Conservation (phyloP, 2,329 filamentous ascomycete genomes). For the Pseudocercospora macadamiae region DNA sequence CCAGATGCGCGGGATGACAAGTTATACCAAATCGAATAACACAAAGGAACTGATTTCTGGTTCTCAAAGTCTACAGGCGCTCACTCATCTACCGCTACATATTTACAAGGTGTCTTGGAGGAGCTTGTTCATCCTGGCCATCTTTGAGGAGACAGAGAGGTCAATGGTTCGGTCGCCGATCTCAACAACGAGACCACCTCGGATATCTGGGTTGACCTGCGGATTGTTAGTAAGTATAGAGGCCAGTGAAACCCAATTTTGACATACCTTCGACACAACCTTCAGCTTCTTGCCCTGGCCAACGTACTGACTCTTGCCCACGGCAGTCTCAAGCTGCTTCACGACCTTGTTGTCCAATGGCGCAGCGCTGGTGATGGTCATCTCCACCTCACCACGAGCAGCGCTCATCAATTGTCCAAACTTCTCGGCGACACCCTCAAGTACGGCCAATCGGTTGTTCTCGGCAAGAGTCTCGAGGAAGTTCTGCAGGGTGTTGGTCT, state of each 20-base stretch:
- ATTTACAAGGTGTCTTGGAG: conserved; percentile 95
- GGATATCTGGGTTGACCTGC: conserved; percentile 89
- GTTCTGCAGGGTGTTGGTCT: conserved; percentile 85
- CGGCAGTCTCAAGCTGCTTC: conserved; percentile 79
- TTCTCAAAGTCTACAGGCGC: conserved; percentile 22
- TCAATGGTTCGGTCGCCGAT: conserved; percentile 98
- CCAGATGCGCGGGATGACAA: too few relatives aligned
- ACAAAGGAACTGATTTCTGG: conserved; percentile 19
- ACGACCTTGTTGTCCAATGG: conserved; percentile 86
- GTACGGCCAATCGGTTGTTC: conserved; percentile 89
- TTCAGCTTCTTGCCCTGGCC: conserved; percentile 96
- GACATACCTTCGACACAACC: conserved; percentile 76
- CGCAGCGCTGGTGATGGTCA: conserved; percentile 88
- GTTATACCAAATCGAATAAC: neutral
- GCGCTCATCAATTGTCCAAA: conserved; percentile 87
- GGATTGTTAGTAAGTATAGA: conserved; percentile 11
- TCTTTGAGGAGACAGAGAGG: conserved; percentile 90
- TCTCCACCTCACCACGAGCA: conserved; percentile 87
- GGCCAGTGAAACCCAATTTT: conserved; percentile 40
- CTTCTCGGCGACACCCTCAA: conserved; percentile 83
- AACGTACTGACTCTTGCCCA: conserved; percentile 86
- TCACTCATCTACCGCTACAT: conserved; percentile 30
- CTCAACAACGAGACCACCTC: conserved; percentile 92
- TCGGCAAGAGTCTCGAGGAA: conserved; percentile 87
- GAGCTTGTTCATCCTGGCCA: conserved; percentile 99